Conservation (phyloP, 1,284 basidiomycete species). For the Prillingera fragicola region DNA sequence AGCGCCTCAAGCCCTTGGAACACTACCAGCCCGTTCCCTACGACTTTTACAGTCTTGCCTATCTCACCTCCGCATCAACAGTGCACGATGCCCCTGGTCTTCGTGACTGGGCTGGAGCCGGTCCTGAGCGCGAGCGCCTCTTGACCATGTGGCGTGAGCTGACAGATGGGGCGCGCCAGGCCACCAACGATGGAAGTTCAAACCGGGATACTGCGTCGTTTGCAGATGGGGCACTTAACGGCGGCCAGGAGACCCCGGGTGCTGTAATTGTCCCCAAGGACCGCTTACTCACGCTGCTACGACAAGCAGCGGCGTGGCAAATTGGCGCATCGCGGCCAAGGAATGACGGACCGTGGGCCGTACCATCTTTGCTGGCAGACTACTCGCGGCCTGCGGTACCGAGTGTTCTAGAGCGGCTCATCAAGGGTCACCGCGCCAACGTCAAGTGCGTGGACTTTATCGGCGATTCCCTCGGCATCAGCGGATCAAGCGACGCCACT, state of each 20-base stretch:
- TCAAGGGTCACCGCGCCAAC: constrained; percentile 48
- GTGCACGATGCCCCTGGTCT: constrained; percentile 52
- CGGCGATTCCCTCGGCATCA: constrained; percentile 45
- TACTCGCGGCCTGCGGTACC: constrained; percentile 38
- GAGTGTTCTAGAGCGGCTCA: constrained; percentile 21
- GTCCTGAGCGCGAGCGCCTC: constrained; percentile 42
- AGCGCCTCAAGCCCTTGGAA: constrained; percentile 52
- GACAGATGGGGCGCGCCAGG: constrained; percentile 22
- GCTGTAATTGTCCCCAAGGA: constrained; percentile 46
- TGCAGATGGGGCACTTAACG: no score
- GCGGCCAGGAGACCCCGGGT: no score
- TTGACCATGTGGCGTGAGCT: constrained; percentile 46
- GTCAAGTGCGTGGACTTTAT: constrained; percentile 51
- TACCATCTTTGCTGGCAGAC: constrained; percentile 38
- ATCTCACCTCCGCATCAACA: constrained; percentile 49
- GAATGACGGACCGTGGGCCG: constrained; percentile 11
- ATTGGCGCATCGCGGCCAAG: constrained; percentile 28
- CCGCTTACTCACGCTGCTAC: constrained; percentile 47
- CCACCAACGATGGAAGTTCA: no score
- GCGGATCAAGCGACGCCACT: constrained; percentile 48
- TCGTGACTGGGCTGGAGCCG: constrained; percentile 50
- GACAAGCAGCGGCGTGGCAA: constrained; percentile 51
- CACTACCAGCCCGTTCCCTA: constrained; percentile 52
- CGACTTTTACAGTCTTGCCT: constrained; percentile 52
- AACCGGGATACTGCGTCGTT: no score